Conservation (phyloP, 192 early-diverging fungal species). For the Coemansia sp. region DNA sequence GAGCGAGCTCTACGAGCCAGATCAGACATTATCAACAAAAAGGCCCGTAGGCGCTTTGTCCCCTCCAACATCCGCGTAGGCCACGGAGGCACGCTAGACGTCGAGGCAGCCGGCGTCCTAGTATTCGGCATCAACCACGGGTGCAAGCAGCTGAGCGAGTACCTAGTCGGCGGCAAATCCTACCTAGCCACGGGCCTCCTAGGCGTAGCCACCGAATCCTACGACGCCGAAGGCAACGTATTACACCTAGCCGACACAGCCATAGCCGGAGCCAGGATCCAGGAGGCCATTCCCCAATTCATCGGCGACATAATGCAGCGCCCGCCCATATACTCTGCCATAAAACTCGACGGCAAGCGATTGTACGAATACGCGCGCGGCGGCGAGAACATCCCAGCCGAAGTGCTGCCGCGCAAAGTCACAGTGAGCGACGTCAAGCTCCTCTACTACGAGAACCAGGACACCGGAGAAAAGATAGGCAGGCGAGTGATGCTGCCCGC, state of each 20-base stretch:
- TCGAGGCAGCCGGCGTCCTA: slow-evolving; percentile 44
- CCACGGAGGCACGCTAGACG: slow-evolving; percentile 48
- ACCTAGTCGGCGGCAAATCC: slow-evolving; percentile 53
- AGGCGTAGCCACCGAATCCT: slow-evolving; percentile 60
- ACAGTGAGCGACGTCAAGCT: slow-evolving; percentile 21
- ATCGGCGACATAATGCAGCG: slow-evolving; percentile 59
- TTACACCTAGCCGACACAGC: slow-evolving; percentile 27
- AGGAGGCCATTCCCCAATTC: slow-evolving; percentile 52
- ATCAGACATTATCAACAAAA: slow-evolving; percentile 14
- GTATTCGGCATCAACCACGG: slow-evolving; percentile 57
- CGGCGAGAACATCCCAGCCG: slow-evolving; percentile 21
- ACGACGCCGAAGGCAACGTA: slow-evolving; percentile 57
- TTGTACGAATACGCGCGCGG: slow-evolving; percentile 71
- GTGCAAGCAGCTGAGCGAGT: slow-evolving; percentile 54
- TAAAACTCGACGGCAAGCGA: slow-evolving; percentile 65
- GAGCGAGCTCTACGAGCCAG: slow-evolving; percentile 16
- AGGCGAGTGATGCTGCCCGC: slow-evolving; percentile 13
- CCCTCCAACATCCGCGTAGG: slow-evolving; percentile 29
- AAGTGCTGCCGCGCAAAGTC: slow-evolving; percentile 20
- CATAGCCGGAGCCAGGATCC: slow-evolving; percentile 44
- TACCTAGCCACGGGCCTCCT: slow-evolving; percentile 57
- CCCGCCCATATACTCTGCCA: slow-evolving; percentile 72
- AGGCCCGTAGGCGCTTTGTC: background rate
- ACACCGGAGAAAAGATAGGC: background rate
- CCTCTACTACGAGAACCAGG: slow-evolving; percentile 14